Evolutionary conservation across 768 basidiomycete genomes (phyloP), one percentile per base, ranked within the genome.

Genomic region (Erythrobasidium yunnanense): DNA sequence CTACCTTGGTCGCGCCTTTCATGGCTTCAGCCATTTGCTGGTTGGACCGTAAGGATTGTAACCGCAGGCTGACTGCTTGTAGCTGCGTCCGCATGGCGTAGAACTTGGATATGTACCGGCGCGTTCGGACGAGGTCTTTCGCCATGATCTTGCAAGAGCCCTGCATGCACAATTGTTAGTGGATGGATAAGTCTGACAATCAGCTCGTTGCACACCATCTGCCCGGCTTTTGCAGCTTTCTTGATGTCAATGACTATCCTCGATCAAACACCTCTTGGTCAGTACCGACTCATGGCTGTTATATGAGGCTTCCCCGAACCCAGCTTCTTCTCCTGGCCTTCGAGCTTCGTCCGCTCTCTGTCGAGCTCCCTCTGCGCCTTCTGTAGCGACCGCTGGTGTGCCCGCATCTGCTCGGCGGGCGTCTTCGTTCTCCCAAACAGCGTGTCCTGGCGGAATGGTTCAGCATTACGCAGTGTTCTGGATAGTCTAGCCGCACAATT

Each of bases 1-100:
- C 70, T 75, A 92, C 93, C 72, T 89, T 83, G 32, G 91, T 93
- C 30, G 95, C 95, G 45, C 95, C 95, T 71, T 90, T 86, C 93
- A 99, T 99, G 1, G 95, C 95, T 60, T 92, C 90, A 0, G 92
- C 93, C 95, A 99, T 99, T 78, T 93, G 90, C 76, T 97, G 90
- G 75, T 97, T 97, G 75, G 89, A 92, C 74, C 95, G 80, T 66
- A 99, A 80, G 5, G 91, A 90, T 77, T 99, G 95, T 81, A 99
- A 93, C 69, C 95, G 82, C 65, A 99, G 80, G 11, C 87, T 85
- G 45, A 99, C 89, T 4, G 93, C 95, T 77, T 99, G 95, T 1
- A 99, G 82, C 75, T 97, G 95, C 1, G 95, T 97, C 65, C 89
- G 84, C 93, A 99, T 97, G 75, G 92, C 90, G 75, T 95, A 88